A percentile compares a stretch with the other conserved stretches of the same genome.
Evolutionary conservation across 441 rosid species (phyloP).

Genomic region (Eutrema salsugineum): DNA sequence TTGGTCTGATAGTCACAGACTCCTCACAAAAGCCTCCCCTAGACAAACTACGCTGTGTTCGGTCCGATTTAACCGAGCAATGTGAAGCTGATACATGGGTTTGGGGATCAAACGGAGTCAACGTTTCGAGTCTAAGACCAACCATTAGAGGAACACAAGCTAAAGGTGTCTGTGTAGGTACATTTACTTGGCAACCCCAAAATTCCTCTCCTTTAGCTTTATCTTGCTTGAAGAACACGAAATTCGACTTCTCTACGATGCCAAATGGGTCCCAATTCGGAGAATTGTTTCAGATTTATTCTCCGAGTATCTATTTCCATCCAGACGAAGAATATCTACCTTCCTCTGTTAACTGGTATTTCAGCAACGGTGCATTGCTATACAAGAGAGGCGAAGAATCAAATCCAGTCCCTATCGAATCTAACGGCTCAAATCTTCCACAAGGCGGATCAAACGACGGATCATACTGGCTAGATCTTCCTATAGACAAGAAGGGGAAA

Average conservation of each 20-base stretch:
- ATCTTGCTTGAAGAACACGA: slow-evolving; percentile 61
- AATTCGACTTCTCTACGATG: slow-evolving; percentile 44
- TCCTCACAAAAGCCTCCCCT: slow-evolving; percentile 61
- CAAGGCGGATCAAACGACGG: slow-evolving; percentile 73
- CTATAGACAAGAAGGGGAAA: slow-evolving; percentile 38
- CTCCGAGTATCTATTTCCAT: slow-evolving; percentile 72
- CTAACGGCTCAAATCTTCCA: slow-evolving; percentile 77
- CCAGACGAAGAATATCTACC: slow-evolving; percentile 72
- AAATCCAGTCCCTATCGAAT: slow-evolving; percentile 43
- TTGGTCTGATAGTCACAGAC: slow-evolving; percentile 61
- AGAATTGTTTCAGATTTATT: slow-evolving; percentile 43
- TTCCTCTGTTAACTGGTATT: slow-evolving; percentile 73
- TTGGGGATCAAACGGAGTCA: slow-evolving; percentile 56
- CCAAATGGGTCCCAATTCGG: slow-evolving; percentile 55
- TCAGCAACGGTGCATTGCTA: slow-evolving; percentile 61
- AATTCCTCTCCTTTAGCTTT: slow-evolving; percentile 8
- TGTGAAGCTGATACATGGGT: slow-evolving; percentile 48
- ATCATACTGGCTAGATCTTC: slow-evolving; percentile 79
- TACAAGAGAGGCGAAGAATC: slow-evolving; percentile 64
- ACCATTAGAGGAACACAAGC: slow-evolving; percentile 42
- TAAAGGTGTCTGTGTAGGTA: slow-evolving; percentile 52
- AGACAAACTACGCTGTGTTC: slow-evolving; percentile 63
- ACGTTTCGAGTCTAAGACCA: slow-evolving; percentile 44
- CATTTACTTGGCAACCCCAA: slow-evolving; percentile 46
- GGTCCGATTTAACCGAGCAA: slow-evolving; percentile 67